phyloP scores from a whole-genome alignment of 2,329 filamentous ascomycete species.

The Colletotrichum tropicicola region DNA sequence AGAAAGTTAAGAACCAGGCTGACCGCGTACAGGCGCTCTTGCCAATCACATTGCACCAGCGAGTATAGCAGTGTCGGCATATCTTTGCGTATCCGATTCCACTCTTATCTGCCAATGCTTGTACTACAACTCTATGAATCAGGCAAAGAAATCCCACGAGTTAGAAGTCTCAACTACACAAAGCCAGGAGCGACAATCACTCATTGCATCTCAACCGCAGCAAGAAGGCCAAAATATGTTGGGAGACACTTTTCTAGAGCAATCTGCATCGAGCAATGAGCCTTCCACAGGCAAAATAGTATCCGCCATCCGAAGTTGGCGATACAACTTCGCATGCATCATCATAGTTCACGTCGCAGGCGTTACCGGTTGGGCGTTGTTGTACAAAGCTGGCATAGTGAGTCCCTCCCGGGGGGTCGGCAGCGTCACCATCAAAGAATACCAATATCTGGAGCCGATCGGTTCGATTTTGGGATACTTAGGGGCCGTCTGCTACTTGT shows the following conservation, averaged over 20 bases:
- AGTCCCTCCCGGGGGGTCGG: neutral
- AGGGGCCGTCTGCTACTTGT: conserved; percentile 17
- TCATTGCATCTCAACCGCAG: neutral
- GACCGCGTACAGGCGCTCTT: neutral
- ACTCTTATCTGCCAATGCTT: conserved; percentile 23
- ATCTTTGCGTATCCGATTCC: conserved; percentile 17
- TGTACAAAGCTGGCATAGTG: neutral
- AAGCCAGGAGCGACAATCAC: neutral
- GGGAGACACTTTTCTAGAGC: neutral
- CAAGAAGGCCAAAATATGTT: too few species aligned
- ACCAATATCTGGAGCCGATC: neutral
- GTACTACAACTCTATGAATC: conserved; percentile 2
- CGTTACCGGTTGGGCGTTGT: neutral
- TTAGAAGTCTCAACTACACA: too few species aligned
- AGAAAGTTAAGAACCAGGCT: neutral
- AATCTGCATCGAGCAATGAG: neutral
- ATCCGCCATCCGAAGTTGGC: neutral
- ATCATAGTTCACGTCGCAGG: neutral
- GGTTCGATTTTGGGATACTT: conserved; percentile 9
- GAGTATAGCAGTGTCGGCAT: conserved; percentile 4
- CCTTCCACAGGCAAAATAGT: too few species aligned
- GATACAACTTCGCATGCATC: conserved; percentile 8
- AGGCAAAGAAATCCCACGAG: neutral
- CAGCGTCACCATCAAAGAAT: neutral
- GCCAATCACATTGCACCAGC: conserved; percentile 18